Evolutionary conservation across 1,139 yeast species (phyloP), one percentile per base, ranked within the genome.

Genomic region (Hansenula anomala): DNA sequence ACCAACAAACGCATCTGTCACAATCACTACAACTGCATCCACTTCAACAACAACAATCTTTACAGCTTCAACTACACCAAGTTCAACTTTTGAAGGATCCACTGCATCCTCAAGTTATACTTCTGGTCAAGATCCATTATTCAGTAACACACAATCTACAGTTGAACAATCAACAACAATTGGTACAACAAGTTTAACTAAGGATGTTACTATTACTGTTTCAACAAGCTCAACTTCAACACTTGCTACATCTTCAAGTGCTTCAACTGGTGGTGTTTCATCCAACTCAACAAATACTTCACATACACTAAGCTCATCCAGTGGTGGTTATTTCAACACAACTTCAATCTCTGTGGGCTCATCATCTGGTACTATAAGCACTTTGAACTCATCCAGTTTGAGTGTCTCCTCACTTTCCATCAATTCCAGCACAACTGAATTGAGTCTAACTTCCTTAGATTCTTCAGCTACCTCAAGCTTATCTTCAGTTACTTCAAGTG

Each of bases 41-140:
- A 42, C 54, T 13, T 49, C 57, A 2, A 46, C 56, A 19, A 19
- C 33, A 15, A 42, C 51, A 13, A 19, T 54, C n/a, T 53, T 41
- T 37, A 39, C 49, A 13, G 47, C 56, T 13, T 40, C 58, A 4
- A 33, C 42, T 3, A 22, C 45, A 7, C 45, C 41, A 17, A 34
- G 41, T n/a, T 36, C 48, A 18, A 33, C 42, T 15, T 27, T 39
- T 12, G 36, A 43, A 13, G 57, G 56, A 27, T 42, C 54, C 1
- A 36, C 43, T 14, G 38, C 48, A 14, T 43, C 51, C 12, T 38
- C 56, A 15, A 36, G 44, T 20, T 33, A 50, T 10, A 42, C 49
- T 4, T 42, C 45, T 5, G 36, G 49, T 15, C 33, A 29, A 6
- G 45, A 54, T 29, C 62, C 63, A 30, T 39, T 55, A 39, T 45